Base-by-base conservation (phyloP, 2,329 filamentous ascomycete species). In the Colletotrichum sp. region DNA sequence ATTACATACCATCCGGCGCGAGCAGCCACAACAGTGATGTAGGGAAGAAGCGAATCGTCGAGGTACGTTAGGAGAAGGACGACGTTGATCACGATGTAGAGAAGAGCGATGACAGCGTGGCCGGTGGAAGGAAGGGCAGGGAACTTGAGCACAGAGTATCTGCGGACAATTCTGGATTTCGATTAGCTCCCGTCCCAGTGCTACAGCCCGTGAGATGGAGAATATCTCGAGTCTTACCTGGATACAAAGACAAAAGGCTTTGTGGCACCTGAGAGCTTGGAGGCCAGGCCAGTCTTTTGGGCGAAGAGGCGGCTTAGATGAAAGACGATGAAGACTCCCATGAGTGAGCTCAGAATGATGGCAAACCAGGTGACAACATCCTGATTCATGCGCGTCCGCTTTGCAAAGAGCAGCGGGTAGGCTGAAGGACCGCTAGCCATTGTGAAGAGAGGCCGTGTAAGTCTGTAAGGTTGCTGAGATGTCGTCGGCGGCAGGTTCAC, bases 1-100 rank as follows among this genome's bases (percentile, higher is more conserved):
- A 32, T 30, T 5, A 32, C 84, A 76, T 75, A 86, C 86, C 86
- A 87, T 72, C 82, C 86, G 16, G 84, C 80, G 55, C 86, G 80
- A 26, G 86, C 82, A 3, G 82, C 84, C n/a, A 87, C 59, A 69
- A 86, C 86, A 26, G 81, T 80, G 32, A 80, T 75, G 32, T 82
- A 73, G 1, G 79, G 63, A 78, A 85, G 77, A 26, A 79, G 81
- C 13, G 79, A 75, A 63, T 82, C 81, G 70, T 86, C 80, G n/a
- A 84, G 74, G 69, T 84, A 81, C 10, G 80, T 81, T 59, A 87
- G 84, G 8, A 80, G 78, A 21, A 83, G 74, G 18, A 82, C 72
- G 18, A 85, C 16, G 64, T 87, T 87, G 63, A 86, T 79, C 7
- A 77, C 78, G 8, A 84, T 13, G 39, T 85, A 87, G 6, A 79